Conservation (phyloP, 208 protist genomes). For the Crithidia bombi region DNA sequence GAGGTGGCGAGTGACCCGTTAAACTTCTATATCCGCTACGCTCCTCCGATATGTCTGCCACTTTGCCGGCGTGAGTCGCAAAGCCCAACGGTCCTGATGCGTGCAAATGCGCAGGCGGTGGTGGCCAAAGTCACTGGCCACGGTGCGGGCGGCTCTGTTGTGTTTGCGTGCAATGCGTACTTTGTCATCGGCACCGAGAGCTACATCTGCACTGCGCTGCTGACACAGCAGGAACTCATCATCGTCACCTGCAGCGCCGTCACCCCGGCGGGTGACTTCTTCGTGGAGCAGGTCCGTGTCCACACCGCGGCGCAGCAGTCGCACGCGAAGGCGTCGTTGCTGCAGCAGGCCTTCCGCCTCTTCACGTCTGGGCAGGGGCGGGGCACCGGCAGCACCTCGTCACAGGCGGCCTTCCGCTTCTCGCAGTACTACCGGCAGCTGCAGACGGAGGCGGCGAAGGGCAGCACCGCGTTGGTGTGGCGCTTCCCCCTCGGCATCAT, state of each 20-base stretch:
- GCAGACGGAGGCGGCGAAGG: constrained; percentile 47
- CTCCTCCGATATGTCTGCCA: constrained; percentile 55
- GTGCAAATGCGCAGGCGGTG: constrained; percentile 44
- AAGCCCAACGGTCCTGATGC: constrained; percentile 14
- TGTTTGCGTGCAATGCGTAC: constrained; percentile 73
- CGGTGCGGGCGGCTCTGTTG: constrained; percentile 11
- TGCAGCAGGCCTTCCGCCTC: constrained; percentile 52
- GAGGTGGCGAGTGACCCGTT: constrained; percentile 50
- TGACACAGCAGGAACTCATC: constrained; percentile 64
- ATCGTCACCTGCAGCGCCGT: constrained; percentile 70
- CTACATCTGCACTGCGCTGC: constrained; percentile 54
- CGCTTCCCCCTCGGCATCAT: constrained; percentile 55
- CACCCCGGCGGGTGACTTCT: constrained; percentile 62
- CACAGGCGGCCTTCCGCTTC: constrained; percentile 58
- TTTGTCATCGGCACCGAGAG: constrained; percentile 57
- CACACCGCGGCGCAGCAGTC: constrained; percentile 54
- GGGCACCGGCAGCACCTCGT: constrained; percentile 32
- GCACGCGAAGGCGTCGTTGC: constrained; percentile 35
- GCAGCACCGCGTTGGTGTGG: constrained; percentile 56
- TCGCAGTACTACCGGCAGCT: constrained; percentile 84
- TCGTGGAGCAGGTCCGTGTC: constrained; percentile 48
- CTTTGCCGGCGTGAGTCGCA: constrained; percentile 22
- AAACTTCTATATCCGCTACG: constrained; percentile 58
- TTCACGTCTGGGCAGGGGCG: constrained; percentile 39
- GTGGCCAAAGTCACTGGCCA: constrained; percentile 52